Base-by-base conservation (phyloP, 805 yeast genomes). In the Lachancea thermotolerans region DNA sequence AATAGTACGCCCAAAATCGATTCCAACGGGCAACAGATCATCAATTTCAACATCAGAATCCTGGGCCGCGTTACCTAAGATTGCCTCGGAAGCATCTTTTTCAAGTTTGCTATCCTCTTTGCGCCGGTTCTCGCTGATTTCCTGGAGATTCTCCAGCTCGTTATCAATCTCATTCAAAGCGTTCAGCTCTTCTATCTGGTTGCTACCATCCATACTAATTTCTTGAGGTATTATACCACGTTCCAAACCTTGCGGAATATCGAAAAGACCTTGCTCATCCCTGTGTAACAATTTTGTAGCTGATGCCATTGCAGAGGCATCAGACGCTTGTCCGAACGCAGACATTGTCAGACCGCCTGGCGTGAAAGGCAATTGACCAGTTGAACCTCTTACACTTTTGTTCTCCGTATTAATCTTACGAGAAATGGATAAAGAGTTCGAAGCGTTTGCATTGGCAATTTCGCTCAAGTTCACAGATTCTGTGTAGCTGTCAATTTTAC, bases 291-390 rank as follows among this genome's bases (percentile, higher is more conserved):
- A 66, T 34, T 57, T 58, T 1, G 58, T 52, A 5, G 55, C 56
- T 2, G 46, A 42, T n/a, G 53, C 48, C 42, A 48, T 46, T 14
- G 50, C 34, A 35, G 72, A 60, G 2, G 44, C 49, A 5, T 48
- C 54, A 17, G 46, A 52, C 16, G 46, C 45, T 8, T 53, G 54
- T 3, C 45, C 46, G 10, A 55, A 49, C 5, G 54, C 52, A 3
- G 61, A 51, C 14, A 35, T 56, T 14, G 45, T 32, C n/a, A 77
- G 53, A 2, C 98, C 97, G 52, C 99, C 98, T 0, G 99, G 99
- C 47, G 83, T 81, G 59, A 93, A 93, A 0, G 99, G 99, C 56
- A 91, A 66, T 55, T 76, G 85, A 15, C 79, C 75, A 0, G 95
- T 73, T 3, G 79, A 71, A 0, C 98, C 98, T 39, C 73, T 69